phyloP scores from a whole-genome alignment of 495 filamentous ascomycete genomes.

The Sordaria brevicollis region DNA sequence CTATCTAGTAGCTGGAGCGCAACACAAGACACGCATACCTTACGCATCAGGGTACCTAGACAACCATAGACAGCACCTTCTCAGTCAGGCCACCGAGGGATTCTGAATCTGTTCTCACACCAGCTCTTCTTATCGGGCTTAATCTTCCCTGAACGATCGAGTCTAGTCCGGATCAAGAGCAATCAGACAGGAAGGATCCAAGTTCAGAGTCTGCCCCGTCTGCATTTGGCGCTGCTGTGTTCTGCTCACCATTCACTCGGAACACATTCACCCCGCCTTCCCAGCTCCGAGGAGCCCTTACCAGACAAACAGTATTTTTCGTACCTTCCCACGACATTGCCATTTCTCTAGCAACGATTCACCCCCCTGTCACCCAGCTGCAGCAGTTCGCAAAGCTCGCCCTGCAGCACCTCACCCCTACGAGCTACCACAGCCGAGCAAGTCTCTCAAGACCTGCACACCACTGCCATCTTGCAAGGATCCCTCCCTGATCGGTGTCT shows the following conservation, averaged over 20 bases:
- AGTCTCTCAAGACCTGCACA: neutral
- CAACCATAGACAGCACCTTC: neutral
- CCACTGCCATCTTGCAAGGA: constrained; percentile 5
- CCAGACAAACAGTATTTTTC: neutral
- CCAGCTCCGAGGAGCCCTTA: neutral
- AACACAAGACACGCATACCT: neutral
- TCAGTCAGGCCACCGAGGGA: neutral
- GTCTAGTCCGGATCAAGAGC: neutral
- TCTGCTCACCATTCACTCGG: neutral
- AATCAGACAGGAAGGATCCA: neutral
- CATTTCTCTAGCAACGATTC: neutral
- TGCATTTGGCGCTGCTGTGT: neutral
- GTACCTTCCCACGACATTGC: neutral
- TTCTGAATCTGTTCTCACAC: neutral
- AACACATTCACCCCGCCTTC: neutral
- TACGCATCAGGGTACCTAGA: neutral
- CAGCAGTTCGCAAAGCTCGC: neutral
- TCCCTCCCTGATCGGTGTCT: constrained; percentile 8
- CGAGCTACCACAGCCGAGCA: neutral
- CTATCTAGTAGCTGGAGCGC: neutral
- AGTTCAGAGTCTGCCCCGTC: neutral
- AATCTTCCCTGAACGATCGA: neutral
- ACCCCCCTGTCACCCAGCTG: neutral
- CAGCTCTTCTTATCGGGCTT: neutral
- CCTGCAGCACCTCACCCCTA: neutral